Conservation (phyloP, 129 eudicot genomes). For the Helianthus tuberosus region DNA sequence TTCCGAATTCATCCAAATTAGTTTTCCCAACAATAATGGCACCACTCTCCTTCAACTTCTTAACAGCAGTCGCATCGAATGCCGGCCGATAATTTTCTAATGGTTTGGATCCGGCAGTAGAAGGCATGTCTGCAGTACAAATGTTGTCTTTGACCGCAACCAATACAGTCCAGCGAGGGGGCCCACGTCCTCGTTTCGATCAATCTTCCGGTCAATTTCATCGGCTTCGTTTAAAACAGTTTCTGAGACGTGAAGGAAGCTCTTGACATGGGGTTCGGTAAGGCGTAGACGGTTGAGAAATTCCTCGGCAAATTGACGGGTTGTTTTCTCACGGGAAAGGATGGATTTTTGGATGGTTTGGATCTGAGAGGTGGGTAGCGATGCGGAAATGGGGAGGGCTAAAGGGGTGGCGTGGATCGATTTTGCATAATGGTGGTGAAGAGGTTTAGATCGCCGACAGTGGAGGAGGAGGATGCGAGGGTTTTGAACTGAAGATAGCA, state of each 20-base stretch:
- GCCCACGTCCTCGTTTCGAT: conserved; percentile 63
- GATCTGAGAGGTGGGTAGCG: conserved; percentile 74
- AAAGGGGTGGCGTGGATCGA: conserved; percentile 41
- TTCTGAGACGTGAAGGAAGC: conserved; percentile 78
- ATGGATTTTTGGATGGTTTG: conserved; percentile 71
- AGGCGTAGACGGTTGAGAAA: conserved; percentile 64
- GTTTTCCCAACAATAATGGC: conserved; percentile 97
- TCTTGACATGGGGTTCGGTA: conserved; percentile 74
- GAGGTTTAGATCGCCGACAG: conserved; percentile 36
- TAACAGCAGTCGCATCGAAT: conserved; percentile 85
- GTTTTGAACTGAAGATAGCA: conserved; percentile 75
- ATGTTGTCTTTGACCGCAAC: conserved; percentile 96
- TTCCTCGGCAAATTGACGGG: conserved; percentile 71
- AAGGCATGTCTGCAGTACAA: conserved; percentile 81
- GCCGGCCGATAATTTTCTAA: conserved; percentile 80
- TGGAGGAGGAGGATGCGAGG: conserved; percentile 64
- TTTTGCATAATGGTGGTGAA: conserved; percentile 28
- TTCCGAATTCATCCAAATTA: conserved; percentile 97
- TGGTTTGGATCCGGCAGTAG: conserved; percentile 84
- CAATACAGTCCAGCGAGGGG: conserved; percentile 82
- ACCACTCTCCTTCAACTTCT: conserved; percentile 80
- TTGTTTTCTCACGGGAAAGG: conserved; percentile 65
- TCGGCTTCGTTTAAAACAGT: conserved; percentile 59
- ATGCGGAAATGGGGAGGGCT: conserved; percentile 31
- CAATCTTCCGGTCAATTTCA: conserved; percentile 68